Conservation (phyloP, 2,329 filamentous ascomycete genomes). For the Diatrype stigma region DNA sequence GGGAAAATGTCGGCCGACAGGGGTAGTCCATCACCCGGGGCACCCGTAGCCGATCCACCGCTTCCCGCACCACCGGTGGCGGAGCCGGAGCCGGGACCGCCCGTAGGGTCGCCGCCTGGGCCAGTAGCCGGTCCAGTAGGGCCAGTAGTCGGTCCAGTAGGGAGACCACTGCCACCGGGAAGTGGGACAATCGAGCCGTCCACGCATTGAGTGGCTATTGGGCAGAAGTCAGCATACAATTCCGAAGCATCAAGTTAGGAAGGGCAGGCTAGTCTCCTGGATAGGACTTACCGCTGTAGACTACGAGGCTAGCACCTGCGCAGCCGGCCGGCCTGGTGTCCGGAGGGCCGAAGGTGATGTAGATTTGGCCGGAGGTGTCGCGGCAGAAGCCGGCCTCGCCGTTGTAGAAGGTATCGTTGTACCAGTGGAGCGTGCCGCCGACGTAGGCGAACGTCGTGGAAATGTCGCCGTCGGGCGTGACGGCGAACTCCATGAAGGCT, state of each 20-base stretch:
- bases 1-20: conserved; percentile 5
- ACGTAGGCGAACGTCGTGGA: conserved; percentile 3
- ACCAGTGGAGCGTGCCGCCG: conserved; percentile 9
- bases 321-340: conserved; percentile 4
- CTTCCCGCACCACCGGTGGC: background rate
- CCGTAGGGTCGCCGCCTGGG: background rate
- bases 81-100: background rate
- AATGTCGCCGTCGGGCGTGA: conserved; percentile 1
- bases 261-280: background rate
- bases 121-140: background rate
- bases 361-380: conserved; percentile 7
- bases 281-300: background rate
- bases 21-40: background rate
- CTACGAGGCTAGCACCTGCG: background rate
- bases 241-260: background rate
- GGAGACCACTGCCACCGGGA: too few species aligned
- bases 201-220: background rate
- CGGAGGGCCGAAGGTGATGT: conserved; percentile 4
- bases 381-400: conserved; percentile 12
- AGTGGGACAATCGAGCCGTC: background rate
- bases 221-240: background rate
- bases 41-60: background rate
- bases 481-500: conserved; percentile 3
- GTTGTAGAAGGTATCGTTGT: conserved; percentile 9
- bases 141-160: background rate